These are phyloP conservation scores for Neurospora sp. DNA, from an alignment of 495 filamentous ascomycete genomes.

Conservation along the genomic window DNA sequence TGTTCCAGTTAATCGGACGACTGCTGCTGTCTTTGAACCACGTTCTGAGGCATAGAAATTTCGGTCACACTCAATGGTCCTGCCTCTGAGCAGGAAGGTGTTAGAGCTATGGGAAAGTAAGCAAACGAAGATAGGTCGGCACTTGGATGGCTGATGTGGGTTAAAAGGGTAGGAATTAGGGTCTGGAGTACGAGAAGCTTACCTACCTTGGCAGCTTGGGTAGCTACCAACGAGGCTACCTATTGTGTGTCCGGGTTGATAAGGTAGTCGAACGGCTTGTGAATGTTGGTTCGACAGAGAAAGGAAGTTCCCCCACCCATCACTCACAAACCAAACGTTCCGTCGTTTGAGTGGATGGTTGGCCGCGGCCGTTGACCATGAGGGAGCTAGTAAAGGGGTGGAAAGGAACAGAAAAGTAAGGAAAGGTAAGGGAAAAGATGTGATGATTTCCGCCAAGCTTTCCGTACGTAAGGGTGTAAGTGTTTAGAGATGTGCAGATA, in stretches of 20 bases:
- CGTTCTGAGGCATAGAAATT: not conserved
- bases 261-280: not conserved
- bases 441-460: not conserved
- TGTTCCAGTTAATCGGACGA: not conserved
- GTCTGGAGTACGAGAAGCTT: not conserved
- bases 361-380: not conserved
- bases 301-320: not conserved
- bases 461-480: not conserved
- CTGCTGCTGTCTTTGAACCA: not conserved
- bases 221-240: not conserved
- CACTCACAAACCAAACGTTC: not conserved
- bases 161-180: not conserved
- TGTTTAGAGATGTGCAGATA: not conserved
- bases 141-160: not conserved
- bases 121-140: not conserved
- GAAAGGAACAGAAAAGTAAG: not conserved
- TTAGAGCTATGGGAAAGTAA: not conserved
- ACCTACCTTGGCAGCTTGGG: not conserved
- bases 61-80: not conserved
- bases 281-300: not conserved
- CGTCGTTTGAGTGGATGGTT: not conserved
- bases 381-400: not conserved
- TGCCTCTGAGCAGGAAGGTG: not conserved
- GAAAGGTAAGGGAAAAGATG: not conserved
- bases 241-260: not conserved